phyloP scores from a whole-genome alignment of 2,329 filamentous ascomycete species.

The Stemphylium vesicarium region DNA sequence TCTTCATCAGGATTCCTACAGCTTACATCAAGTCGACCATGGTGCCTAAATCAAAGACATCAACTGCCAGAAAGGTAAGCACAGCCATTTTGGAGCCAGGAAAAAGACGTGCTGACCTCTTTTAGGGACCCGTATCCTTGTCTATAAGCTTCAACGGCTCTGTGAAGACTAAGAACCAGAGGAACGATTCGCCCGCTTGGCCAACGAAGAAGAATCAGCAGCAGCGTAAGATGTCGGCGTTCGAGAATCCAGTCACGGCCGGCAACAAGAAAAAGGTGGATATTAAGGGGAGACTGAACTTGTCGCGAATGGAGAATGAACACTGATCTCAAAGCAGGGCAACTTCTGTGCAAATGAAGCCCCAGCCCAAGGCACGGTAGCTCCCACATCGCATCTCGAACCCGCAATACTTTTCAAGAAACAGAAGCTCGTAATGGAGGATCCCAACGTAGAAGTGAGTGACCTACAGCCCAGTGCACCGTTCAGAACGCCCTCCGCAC shows the following conservation, averaged over 20 bases:
- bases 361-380: background rate
- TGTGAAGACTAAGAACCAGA: background rate
- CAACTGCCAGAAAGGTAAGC: slow-evolving; percentile 17
- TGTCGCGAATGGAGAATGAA: too few species aligned
- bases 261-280: slow-evolving; percentile 16
- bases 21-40: background rate
- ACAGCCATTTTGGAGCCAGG: accelerated
- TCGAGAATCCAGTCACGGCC: background rate
- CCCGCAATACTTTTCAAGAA: slow-evolving; percentile 2
- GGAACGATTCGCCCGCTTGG: background rate
- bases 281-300: slow-evolving; percentile 6
- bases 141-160: background rate
- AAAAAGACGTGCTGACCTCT: background rate
- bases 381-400: background rate
- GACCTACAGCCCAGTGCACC: background rate
- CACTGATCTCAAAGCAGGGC: background rate
- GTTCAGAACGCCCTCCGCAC: background rate
- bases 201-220: background rate
- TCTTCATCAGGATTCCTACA: background rate
- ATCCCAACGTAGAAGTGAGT: background rate
- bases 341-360: background rate
- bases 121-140: background rate
- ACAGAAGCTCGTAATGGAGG: background rate
- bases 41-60: slow-evolving; percentile 4
- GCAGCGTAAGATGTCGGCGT: background rate